phyloP scores from a whole-genome alignment of 192 early-diverging fungal genomes.

The Linnemannia zychae region DNA sequence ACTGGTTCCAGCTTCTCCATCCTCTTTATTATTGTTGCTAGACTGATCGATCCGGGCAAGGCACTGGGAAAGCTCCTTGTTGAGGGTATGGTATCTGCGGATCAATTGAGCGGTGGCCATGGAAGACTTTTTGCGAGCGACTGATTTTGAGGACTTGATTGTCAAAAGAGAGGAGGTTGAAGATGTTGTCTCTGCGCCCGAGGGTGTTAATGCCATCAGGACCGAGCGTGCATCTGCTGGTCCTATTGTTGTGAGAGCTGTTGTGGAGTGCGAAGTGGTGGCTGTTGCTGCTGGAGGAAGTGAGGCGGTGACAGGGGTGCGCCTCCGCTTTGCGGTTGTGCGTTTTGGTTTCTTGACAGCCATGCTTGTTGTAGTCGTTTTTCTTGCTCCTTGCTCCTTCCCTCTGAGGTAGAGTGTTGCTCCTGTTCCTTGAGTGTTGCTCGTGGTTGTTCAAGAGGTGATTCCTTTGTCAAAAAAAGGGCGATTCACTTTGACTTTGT shows the following conservation, averaged over 20 bases:
- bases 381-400: background rate
- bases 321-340: constrained; percentile 15
- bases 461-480: background rate
- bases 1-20: background rate
- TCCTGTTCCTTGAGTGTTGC: background rate
- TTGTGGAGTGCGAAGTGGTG: background rate
- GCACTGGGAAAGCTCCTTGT: constrained; percentile 77
- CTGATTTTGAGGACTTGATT: constrained; percentile 39
- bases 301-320: constrained; percentile 26
- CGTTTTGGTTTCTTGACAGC: constrained; percentile 36
- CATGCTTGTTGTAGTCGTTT: background rate
- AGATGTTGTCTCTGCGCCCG: constrained; percentile 41
- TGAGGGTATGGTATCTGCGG: constrained; percentile 83
- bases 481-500: background rate
- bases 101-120: constrained; percentile 78
- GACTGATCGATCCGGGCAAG: constrained; percentile 29
- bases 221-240: constrained; percentile 24
- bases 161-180: constrained; percentile 39
- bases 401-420: background rate
- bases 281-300: background rate
- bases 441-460: background rate
- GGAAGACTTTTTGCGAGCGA: constrained; percentile 65
- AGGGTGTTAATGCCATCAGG: constrained; percentile 34
- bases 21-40: background rate
- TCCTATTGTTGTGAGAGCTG: background rate